Evolutionary conservation across 352 stramenopile genomes (phyloP), one percentile per base, ranked within the genome.

Genomic region (Thraustochytrium striatum): DNA sequence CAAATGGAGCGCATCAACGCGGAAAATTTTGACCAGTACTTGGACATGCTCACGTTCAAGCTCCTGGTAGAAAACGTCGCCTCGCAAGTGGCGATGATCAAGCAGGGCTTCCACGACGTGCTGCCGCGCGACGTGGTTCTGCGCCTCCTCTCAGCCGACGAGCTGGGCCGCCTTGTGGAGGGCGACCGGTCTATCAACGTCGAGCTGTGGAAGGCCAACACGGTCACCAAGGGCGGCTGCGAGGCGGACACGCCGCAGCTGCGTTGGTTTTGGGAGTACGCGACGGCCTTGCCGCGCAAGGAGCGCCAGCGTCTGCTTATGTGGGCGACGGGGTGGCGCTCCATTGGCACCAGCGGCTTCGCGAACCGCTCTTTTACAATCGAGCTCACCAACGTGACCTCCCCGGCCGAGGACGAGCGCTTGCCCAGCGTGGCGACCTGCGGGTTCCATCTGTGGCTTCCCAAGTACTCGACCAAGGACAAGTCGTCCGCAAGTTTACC

Each of bases 31-130:
- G 47, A 75, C 30, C 39, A 38, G 21, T 75, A 75, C 39, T 38
- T 75, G 35, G 65, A 75, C 13, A 72, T 75, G 65, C 44, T 75
- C 25, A 75, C 65, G 19, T 75, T 44, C 65, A 75, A 75, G 50
- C 65, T 75, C 13, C 3, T 72, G n/a, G 65, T 75, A 13, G 65
- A 75, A 43, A 75, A 75, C 36, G 65, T 75, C 9, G 65, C 65
- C 8, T 32, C 43, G 35, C 65, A 75, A n/a, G 32, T 75, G 16
- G 65, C 65, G 13, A 32, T 75, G 43, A 43, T 75, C 1, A 75
- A 75, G 52, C 21, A 38, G 41, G 65, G 65, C 52, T 75, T 75
- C 36, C 65, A 75, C 50, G 65, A 75, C 21, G 39, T 75, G 16
- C 30, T 75, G 1, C 65, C 65, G 7, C 65, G 65, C 21, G n/a